Evolutionary conservation across 805 yeast species (phyloP).

Genomic region (Zygosaccharomyces kombuchaensis): DNA sequence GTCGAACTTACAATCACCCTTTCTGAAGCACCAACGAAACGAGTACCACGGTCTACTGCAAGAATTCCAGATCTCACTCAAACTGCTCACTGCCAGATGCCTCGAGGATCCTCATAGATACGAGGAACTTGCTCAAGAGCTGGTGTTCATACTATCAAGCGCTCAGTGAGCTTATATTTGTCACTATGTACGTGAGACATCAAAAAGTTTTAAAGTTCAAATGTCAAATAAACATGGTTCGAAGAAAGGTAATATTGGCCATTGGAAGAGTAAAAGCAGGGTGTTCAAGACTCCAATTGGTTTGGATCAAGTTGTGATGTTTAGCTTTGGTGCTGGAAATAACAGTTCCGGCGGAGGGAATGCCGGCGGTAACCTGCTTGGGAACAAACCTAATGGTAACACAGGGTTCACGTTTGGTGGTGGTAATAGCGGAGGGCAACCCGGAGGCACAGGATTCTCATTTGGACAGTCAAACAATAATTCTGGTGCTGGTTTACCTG

Average conservation of each 20-base stretch:
- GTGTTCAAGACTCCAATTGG: not conserved
- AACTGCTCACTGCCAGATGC: constrained; percentile 27
- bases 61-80: constrained; percentile 29
- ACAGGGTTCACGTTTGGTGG: constrained; percentile 21
- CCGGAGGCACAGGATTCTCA: constrained; percentile 11
- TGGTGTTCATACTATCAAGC: constrained; percentile 11
- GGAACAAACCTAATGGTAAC: constrained; percentile 18
- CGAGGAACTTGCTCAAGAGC: constrained; percentile 11
- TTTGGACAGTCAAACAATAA: constrained; percentile 15
- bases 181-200: constrained; percentile 6
- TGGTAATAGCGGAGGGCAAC: constrained; percentile 7
- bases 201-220: constrained; percentile 6
- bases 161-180: constrained; percentile 4
- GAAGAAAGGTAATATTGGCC: not conserved
- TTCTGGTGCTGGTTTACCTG: constrained; percentile 18
- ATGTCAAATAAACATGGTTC: not conserved
- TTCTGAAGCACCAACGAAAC: constrained; percentile 26
- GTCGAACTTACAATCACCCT: constrained; percentile 24
- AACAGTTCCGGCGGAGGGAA: constrained; percentile 9
- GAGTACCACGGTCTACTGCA: constrained; percentile 32
- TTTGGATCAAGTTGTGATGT: constrained; percentile 12
- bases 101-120: constrained; percentile 15
- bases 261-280: not conserved
- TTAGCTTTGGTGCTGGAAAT: constrained; percentile 20
- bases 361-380: constrained; percentile 14